Evolutionary conservation across 2,329 filamentous ascomycete species (phyloP).

Genomic region (Venturia asperata): DNA sequence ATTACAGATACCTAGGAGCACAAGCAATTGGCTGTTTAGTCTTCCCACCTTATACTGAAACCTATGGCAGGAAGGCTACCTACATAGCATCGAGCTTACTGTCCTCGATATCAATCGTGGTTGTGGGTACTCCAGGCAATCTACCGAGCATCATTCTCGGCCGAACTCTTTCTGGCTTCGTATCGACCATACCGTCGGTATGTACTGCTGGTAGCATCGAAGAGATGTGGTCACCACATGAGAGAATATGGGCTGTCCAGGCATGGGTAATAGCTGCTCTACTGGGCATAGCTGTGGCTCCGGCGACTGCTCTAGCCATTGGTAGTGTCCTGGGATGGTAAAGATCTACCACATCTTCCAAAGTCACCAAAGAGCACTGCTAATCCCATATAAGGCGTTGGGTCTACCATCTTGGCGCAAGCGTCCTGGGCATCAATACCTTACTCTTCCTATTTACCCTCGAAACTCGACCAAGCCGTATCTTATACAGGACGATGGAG

Average conservation of each 20-base stretch:
- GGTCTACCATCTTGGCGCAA: slow-evolving; percentile 1
- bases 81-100: neutral
- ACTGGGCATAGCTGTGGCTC: slow-evolving; percentile 7
- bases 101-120: neutral
- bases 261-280: neutral
- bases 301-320: neutral
- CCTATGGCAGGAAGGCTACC: slow-evolving; percentile 8
- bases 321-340: neutral
- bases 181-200: neutral
- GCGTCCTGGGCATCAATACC: too few relatives aligned
- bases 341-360: neutral
- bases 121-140: neutral
- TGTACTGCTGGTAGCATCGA: slow-evolving; percentile 13
- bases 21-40: slow-evolving; percentile 12
- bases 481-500: neutral
- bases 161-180: slow-evolving; percentile 6
- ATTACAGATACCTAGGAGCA: neutral
- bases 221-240: slow-evolving; percentile 4
- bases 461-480: neutral
- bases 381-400: neutral
- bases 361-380: neutral
- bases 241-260: slow-evolving; percentile 7
- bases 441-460: neutral
- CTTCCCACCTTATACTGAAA: slow-evolving; percentile 12
- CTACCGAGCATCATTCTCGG: slow-evolving; percentile 5